Evolutionary conservation across 306 rosid genomes (phyloP).

Genomic region (Dalbergia cultrata): DNA sequence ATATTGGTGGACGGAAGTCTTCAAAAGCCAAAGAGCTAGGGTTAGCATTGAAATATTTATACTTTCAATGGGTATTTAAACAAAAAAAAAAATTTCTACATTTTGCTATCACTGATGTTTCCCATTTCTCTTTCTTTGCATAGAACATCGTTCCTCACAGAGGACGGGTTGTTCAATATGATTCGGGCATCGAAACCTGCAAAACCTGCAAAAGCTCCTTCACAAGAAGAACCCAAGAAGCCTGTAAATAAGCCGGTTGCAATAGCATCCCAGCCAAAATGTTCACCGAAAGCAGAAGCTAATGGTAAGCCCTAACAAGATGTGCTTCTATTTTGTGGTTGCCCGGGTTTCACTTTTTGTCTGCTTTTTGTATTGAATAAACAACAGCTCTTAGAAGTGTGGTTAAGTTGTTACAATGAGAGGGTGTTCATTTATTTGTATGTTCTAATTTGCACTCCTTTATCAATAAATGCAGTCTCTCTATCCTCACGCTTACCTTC

Average conservation of each 20-base stretch:
- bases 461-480: conserved; percentile 50
- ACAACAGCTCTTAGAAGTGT: conserved; percentile 15
- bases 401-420: conserved; percentile 30
- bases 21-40: conserved; percentile 94
- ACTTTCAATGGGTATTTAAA: conserved; percentile 31
- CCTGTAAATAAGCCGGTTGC: conserved; percentile 52
- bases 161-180: conserved; percentile 90
- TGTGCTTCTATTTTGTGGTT: conserved; percentile 21
- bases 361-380: conserved; percentile 22
- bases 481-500: conserved; percentile 58
- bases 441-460: conserved; percentile 46
- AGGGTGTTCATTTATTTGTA: conserved; percentile 30
- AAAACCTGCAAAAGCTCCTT: conserved; percentile 59
- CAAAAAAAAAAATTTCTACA: not conserved
- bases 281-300: conserved; percentile 59
- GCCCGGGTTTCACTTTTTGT: conserved; percentile 23
- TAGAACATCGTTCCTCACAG: conserved; percentile 86
- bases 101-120: conserved; percentile 18
- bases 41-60: conserved; percentile 58
- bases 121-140: conserved; percentile 33
- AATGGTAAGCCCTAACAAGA: conserved; percentile 64
- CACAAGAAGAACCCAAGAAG: conserved; percentile 57
- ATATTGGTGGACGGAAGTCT: conserved; percentile 93
- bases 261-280: conserved; percentile 55
- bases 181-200: conserved; percentile 68